These are phyloP conservation scores for Agapanthus africanus DNA, from an alignment of 106 monocot species.

Conservation along the genomic window DNA sequence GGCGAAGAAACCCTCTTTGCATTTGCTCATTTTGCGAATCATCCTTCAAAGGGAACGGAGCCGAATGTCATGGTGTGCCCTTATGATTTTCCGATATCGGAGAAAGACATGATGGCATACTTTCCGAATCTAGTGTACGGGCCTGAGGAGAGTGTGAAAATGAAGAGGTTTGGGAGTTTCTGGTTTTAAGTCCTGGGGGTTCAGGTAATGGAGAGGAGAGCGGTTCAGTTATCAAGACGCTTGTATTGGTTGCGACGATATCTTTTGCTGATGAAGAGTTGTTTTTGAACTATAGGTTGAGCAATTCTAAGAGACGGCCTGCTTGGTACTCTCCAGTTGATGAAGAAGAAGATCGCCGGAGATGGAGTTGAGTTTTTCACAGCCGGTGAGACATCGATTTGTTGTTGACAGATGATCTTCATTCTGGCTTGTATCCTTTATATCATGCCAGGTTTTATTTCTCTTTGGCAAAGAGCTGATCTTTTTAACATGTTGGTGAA, in stretches of 20 bases:
- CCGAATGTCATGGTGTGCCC: conserved; percentile 96
- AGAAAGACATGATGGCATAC: conserved; percentile 72
- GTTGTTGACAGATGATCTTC: too few relatives aligned
- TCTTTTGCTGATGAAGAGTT: conserved; percentile 61
- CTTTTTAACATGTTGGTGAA: too few relatives aligned
- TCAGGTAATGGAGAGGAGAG: conserved; percentile 5
- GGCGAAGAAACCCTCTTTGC: conserved; percentile 85
- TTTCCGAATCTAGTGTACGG: conserved; percentile 83
- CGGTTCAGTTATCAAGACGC: conserved; percentile 43
- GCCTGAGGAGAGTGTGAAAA: conserved; percentile 37
- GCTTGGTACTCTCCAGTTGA: conserved; percentile 84
- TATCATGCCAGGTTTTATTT: too few relatives aligned
- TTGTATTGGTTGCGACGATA: conserved; percentile 73
- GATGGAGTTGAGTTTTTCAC: conserved; percentile 70
- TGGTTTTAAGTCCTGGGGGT: conserved; percentile 66
- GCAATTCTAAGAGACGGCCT: conserved; percentile 75
- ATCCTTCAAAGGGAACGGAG: conserved; percentile 50
- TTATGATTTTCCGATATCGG: conserved; percentile 74
- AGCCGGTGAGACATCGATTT: too few relatives aligned
- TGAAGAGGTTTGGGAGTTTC: conserved; percentile 81
- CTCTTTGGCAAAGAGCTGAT: too few relatives aligned
- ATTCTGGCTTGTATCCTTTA: too few relatives aligned
- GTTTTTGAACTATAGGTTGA: conserved; percentile 78
- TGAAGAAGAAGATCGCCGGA: conserved; percentile 77
- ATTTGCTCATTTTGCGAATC: conserved; percentile 93